A percentile compares a stretch with the other conserved stretches of the same genome.
These are phyloP conservation scores for Dryadomyces quercivorus DNA, from an alignment of 2,329 filamentous ascomycete genomes.

Conservation along the genomic window DNA sequence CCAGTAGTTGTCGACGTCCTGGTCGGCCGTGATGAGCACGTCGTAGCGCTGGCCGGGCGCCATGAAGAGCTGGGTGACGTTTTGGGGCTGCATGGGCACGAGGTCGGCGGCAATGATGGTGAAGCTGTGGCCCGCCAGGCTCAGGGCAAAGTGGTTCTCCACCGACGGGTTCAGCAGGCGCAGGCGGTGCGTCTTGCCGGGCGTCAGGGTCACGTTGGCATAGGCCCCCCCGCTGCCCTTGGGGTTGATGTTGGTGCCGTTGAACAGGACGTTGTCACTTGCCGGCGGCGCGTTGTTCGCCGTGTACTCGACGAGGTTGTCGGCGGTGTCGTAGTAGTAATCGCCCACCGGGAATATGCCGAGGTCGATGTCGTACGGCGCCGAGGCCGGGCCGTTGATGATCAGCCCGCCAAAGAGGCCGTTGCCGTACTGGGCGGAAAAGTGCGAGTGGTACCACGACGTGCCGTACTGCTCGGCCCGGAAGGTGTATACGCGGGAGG, in stretches of 20 bases:
- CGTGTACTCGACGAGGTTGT: slow-evolving; percentile 9
- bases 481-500: slow-evolving; percentile 23
- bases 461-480: slow-evolving; percentile 23
- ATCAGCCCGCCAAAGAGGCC: slow-evolving; percentile 35
- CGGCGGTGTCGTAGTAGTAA: slow-evolving; percentile 30
- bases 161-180: slow-evolving; percentile 38
- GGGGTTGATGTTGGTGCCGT: slow-evolving; percentile 26
- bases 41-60: slow-evolving; percentile 32
- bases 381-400: slow-evolving; percentile 20
- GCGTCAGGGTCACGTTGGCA: slow-evolving; percentile 21
- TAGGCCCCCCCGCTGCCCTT: slow-evolving; percentile 15
- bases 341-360: slow-evolving; percentile 38
- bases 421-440: slow-evolving; percentile 24
- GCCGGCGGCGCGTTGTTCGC: slow-evolving; percentile 3
- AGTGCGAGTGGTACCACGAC: slow-evolving; percentile 27
- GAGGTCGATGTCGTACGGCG: slow-evolving; percentile 36
- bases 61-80: slow-evolving; percentile 33
- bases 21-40: slow-evolving; percentile 29
- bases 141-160: slow-evolving; percentile 35
- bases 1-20: slow-evolving; percentile 25
- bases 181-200: slow-evolving; percentile 33
- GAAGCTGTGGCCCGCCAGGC: slow-evolving; percentile 34
- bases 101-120: slow-evolving; percentile 39
- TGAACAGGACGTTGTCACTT: slow-evolving; percentile 28
- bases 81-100: slow-evolving; percentile 34